Evolutionary conservation across 148 eudicot genomes (phyloP), one percentile per base, ranked within the genome.

Genomic region (Oxyria digyna): DNA sequence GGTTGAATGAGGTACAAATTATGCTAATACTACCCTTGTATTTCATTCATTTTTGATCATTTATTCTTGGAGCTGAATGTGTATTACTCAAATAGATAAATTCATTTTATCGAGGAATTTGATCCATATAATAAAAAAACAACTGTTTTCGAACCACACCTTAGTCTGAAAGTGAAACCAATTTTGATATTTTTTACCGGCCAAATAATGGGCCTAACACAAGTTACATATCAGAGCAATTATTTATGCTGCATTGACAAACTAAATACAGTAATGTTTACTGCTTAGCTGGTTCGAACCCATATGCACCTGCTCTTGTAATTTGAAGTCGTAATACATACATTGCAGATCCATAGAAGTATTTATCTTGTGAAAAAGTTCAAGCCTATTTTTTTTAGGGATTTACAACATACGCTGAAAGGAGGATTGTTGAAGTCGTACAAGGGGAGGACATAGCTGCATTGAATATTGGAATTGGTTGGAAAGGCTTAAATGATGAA

Each of bases 361-460:
- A 5, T 13, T 0, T 29, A 27, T 14, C 20, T 59, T 59, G 38
- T 59, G 37, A 59, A 14, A 29, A 59, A 27, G 38, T 59, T 1
- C 9, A 59, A 59, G 38, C 38, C 65, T 14, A 12, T 59, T 31
- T 59, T 59, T 74, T 78, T 64, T 75, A 94, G 98, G 98, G 98
- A 40, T 94, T 94, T 75, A 90, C 98, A 40, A 94, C 98, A 52
- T 94, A 94, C 68, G 98, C 98, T 8, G 98, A 94, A 71, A 77
- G 97, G 75, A 84, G 98, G 81, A 94, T 94, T 71, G 98, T 94
- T 67, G 98, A 94, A 78, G 98, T 83, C 46, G 96, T 94, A 72
- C 97, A 90, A 86, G 98, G 98, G 72, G 91, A 87, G 76, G 88
- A 90, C 21, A 82, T 46, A 37, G 98, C 97, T 70, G 84, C 89